Evolutionary conservation across 176 grass and related monocot genomes (phyloP), one percentile per base, ranked within the genome.

Genomic region (Phyllostachys edulis): DNA sequence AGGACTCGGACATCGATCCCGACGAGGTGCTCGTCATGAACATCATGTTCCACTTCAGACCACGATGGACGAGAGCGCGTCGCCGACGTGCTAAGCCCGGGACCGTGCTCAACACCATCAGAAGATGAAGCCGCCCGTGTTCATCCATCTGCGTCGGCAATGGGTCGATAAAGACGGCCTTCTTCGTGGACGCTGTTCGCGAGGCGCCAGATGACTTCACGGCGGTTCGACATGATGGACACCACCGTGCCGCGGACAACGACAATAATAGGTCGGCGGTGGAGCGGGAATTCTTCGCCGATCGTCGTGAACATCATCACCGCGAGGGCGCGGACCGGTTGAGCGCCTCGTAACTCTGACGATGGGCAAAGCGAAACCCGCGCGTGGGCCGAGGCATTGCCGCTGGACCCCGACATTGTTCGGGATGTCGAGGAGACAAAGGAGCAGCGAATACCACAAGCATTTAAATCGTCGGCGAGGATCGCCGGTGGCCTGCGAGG

Each of bases 221-320:
- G 0, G 85, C 89, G 3, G 29, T 91, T 91, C 12, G 89, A 91
- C 76, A 87, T 91, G 85, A 46, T 84, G 50, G 85, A 91, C 17
- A 59, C 80, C 18, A 91, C 76, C 32, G 71, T 69, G 24, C 89
- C 89, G 17, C 39, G 75, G 67, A 87, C 20, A 69, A 69, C 49
- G 61, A 76, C 10, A 36, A 76, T 39, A 69, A n/a, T n/a, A n/a
- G 89, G 29, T 18, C 87, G 36, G 16, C 55, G 75, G 67, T 91
- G 2, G 89, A 91, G 57, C 61, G 68, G 37, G 74, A 78, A 39
- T 66, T 87, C 42, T 75, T 87, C 47, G 89, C 80, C 74, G 57
- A 49, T 15, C 47, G 80, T 74, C 39, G 59, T 84, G 49, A 91
- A 91, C 75, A 61, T 79, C 75, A 84, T 91, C 9, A 54, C 89